Evolutionary conservation across 1,284 basidiomycete species (phyloP), one percentile per base, ranked within the genome.

Genomic region (Sutorius eximius): DNA sequence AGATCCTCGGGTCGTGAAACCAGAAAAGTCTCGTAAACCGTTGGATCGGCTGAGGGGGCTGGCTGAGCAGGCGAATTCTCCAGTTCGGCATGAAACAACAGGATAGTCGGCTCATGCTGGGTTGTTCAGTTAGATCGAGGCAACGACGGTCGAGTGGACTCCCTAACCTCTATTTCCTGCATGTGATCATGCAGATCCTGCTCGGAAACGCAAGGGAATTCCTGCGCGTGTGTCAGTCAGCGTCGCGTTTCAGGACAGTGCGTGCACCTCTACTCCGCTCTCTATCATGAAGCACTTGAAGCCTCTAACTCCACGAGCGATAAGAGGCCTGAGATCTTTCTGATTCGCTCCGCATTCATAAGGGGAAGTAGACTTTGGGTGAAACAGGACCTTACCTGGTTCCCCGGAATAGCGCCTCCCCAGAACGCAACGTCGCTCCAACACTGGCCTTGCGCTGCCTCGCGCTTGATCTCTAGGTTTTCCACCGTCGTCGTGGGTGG

Each of bases 201-300:
- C 65, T 86, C 87, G 6, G 75, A 75, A 5, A 97, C 93, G 64
- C 82, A 87, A 7, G 93, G 95, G 70, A 98, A 97, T 75, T 97
- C 95, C 90, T 95, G 59, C 13, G 33, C 43, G 54, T 29, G 53
- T 41, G 30, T 52, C 9, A 57, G 50, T n/a, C 12, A 49, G 24
- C 27, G 49, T 49, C 49, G 37, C 40, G 29, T 48, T 37, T 18
- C 43, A 46, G 37, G 38, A 48, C 41, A 13, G 43, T 33, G 51
- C 8, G 71, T 78, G 54, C 64, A 93, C 91, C 62, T 95, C 89
- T 15, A 97, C 93, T 34, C 95, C 94, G 63, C 92, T 95, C 59
- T 95, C 87, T 61, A 95, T 95, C 63, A 97, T 75, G 72, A 97
- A 97, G 69, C 93, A 96, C 71, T 97, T 97, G 80, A 97, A 97